Conservation (phyloP, 164 flowering plant species). For the Tinospora cordifolia region DNA sequence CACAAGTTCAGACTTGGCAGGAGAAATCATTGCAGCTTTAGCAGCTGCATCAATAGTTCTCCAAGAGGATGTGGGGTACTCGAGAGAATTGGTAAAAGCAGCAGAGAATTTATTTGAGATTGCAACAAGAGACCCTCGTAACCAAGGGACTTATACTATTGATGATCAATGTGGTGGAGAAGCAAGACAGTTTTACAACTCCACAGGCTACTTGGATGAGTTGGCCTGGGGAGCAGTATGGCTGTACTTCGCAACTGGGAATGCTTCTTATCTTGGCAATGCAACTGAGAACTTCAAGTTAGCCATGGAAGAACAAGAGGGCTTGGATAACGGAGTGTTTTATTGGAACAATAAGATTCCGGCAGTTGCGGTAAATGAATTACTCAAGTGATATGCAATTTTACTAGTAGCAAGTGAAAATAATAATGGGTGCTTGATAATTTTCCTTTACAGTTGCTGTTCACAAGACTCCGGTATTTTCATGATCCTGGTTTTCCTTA, state of each 20-base stretch:
- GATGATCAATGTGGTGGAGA: slow-evolving; percentile 38
- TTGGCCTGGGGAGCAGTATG: slow-evolving; percentile 60
- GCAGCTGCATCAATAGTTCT: slow-evolving; percentile 68
- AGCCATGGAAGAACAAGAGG: slow-evolving; percentile 23
- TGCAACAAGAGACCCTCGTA: slow-evolving; percentile 12
- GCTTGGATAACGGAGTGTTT: slow-evolving; percentile 31
- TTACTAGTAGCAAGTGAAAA: neutral
- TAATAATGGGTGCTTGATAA: neutral
- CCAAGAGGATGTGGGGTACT: slow-evolving; percentile 31
- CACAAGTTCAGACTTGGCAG: slow-evolving; percentile 52
- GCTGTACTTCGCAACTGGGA: slow-evolving; percentile 58
- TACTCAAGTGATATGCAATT: neutral
- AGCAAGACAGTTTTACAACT: slow-evolving; percentile 45
- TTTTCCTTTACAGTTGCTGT: slow-evolving; percentile 35
- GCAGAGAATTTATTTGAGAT: slow-evolving; percentile 39
- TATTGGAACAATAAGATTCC: slow-evolving; percentile 60
- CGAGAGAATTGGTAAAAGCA: slow-evolving; percentile 24
- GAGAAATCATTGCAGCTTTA: slow-evolving; percentile 62
- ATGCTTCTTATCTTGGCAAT: slow-evolving; percentile 34
- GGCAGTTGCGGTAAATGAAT: slow-evolving; percentile 31
- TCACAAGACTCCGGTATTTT: slow-evolving; percentile 40
- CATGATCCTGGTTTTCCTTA: slow-evolving; percentile 48
- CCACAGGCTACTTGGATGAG: slow-evolving; percentile 49
- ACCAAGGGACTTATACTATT: slow-evolving; percentile 33
- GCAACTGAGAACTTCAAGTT: slow-evolving; percentile 23